Evolutionary conservation across 1,284 basidiomycete genomes (phyloP), one percentile per base, ranked within the genome.

Genomic region (Volvariella volvacea): DNA sequence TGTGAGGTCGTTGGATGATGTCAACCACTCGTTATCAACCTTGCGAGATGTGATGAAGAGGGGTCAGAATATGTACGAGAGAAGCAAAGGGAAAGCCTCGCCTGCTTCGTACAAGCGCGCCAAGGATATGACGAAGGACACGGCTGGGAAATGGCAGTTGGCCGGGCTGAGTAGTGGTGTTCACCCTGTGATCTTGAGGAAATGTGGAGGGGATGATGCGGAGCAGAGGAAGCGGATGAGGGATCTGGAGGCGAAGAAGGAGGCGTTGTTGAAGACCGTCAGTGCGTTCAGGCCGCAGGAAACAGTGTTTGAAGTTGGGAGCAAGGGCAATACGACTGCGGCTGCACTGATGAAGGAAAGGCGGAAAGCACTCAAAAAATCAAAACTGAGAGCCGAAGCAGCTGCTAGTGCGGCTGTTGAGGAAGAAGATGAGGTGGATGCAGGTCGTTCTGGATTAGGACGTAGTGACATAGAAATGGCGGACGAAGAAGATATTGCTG

Each of bases 1-100:
- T 60, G 70, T 94, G 46, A 71, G 74, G 43, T 74, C 78, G 8
- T 66, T 89, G 25, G 77, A 94, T 40, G 76, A 79, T 30, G 63
- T 72, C 22, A 79, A 89, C 39, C 78, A 85, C 48, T 77, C 80
- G 28, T 73, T 97, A 14, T 68, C 78, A 2, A 70, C 76, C n/a
- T 66, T 97, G 17, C 74, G 85, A n/a, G 78, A 81, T 7, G 92
- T 99, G 43, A 95, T 96, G 79, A 73, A 76, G 46, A 82, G 91
- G 42, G 95, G 94, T 0, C 93, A 97, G 52, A 71, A 76, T 4
- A 90, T 98, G 89, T 99, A 96, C 61, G 92, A 96, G 57, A 83
- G 92, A 22, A 93, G 90, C 48, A 86, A 92, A 58, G 84, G 86
- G 22, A 96, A 95, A 59, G 94, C 95, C 2, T 88, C 84, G 53